Base-by-base conservation (phyloP, 2,329 filamentous ascomycete species). In the Aspergillus quadricinctus region DNA sequence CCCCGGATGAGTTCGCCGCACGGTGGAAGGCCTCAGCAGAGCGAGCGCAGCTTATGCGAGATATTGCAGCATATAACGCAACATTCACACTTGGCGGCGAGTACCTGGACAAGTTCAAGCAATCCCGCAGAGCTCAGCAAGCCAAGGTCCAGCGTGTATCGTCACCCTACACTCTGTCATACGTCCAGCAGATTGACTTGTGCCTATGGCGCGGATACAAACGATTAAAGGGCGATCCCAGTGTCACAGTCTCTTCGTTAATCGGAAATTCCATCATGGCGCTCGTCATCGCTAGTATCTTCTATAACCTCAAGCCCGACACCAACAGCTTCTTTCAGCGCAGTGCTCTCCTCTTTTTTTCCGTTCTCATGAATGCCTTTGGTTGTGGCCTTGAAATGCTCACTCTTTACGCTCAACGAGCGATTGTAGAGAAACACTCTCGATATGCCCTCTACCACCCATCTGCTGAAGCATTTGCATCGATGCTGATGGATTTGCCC, bases 101-200 rank as follows among this genome's bases (percentile, higher is more conserved):
- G 52, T 63, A 66, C 8, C 57, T 71, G 11, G 58, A 68, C 10
- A 56, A 61, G 5, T 76, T 75, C 52, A 61, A 64, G 54, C 54
- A 66, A 19, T 72, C 75, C n/a, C 64, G 72, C 25, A 60, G 58
- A 52, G 61, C 70, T 7, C 66, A 74, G 52, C 69, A 73, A 56
- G 66, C 75, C 10, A 74, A 71, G 55, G 41, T 59, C n/a, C 69
- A 72, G 59, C 86, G 89, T 3, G 69, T 79, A 49, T 83, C 84
- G 69, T 94, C 89, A 0, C 90, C 92, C 0, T 96, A 87, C 71
- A 95, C 89, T 1, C 78, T 96, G 23, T 92, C 89, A 0, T 90
- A 87, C 64, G 49, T 56, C 5, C 85, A 92, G 71, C 92, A 96
- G 70, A 73, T 95, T 56, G 69, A 80, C 55, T 83, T 96, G 4